These are phyloP conservation scores for Pogostemon cablin DNA, from an alignment of 257 asterid species.

Conservation along the genomic window DNA sequence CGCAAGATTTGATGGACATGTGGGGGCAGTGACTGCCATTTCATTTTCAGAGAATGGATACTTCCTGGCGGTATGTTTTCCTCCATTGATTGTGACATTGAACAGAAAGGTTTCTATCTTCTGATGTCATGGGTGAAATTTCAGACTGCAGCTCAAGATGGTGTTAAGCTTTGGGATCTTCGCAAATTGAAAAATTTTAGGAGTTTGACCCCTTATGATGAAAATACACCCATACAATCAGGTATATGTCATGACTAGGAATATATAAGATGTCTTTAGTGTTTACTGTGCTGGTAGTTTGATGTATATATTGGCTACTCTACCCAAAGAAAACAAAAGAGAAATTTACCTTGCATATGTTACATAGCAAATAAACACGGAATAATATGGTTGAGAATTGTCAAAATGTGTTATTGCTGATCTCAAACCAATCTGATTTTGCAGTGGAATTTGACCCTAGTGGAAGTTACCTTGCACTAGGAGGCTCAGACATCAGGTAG, in stretches of 20 bases:
- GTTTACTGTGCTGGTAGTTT: neutral
- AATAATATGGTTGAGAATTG: no score
- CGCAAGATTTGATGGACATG: slow-evolving; percentile 86
- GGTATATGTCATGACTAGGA: slow-evolving; percentile 44
- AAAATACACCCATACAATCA: slow-evolving; percentile 79
- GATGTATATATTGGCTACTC: neutral
- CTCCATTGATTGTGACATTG: slow-evolving; percentile 10
- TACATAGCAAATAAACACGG: neutral
- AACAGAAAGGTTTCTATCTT: slow-evolving; percentile 9
- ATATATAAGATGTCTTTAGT: slow-evolving; percentile 2
- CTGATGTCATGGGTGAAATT: slow-evolving; percentile 33
- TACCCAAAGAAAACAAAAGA: no score
- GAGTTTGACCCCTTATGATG: slow-evolving; percentile 81
- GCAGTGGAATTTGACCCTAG: slow-evolving; percentile 96
- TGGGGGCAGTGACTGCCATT: slow-evolving; percentile 83
- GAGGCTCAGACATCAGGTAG: slow-evolving; percentile 90
- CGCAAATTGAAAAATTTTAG: slow-evolving; percentile 91
- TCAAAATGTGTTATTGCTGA: slow-evolving; percentile 2
- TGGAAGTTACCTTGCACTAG: slow-evolving; percentile 91
- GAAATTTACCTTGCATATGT: neutral
- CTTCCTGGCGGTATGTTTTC: slow-evolving; percentile 82
- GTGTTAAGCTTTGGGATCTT: slow-evolving; percentile 97
- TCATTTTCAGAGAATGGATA: slow-evolving; percentile 99
- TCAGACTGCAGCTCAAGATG: slow-evolving; percentile 99
- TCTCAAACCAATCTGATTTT: slow-evolving; percentile 25